Conservation (phyloP, 768 basidiomycete species). For the Mycena albidolilacea region DNA sequence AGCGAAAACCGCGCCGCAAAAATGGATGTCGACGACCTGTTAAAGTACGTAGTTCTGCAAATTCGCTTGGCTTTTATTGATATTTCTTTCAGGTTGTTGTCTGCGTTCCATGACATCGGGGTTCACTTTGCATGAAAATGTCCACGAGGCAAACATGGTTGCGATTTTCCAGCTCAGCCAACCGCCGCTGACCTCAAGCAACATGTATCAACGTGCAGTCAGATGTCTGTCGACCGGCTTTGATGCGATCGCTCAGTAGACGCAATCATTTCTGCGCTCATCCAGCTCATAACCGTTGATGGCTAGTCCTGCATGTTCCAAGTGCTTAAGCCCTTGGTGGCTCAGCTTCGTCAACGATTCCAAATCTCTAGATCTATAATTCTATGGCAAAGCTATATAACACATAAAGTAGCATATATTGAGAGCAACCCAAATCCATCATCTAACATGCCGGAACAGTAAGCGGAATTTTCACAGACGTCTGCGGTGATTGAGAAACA, state of each 20-base stretch:
- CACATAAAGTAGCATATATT: conserved; percentile 6
- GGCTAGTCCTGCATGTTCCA: too few relatives aligned
- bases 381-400: conserved; percentile 23
- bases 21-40: conserved; percentile 93
- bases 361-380: conserved; percentile 1
- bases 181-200: too few relatives aligned
- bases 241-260: too few relatives aligned
- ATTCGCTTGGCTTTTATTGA: conserved; percentile 18
- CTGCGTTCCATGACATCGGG: conserved; percentile 82
- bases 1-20: conserved; percentile 89
- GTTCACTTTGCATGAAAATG: conserved; percentile 73
- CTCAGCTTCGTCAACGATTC: too few relatives aligned
- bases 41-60: conserved; percentile 72
- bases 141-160: too few relatives aligned
- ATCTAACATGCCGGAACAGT: conserved; percentile 85
- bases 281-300: too few relatives aligned
- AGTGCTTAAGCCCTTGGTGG: too few relatives aligned
- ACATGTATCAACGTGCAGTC: too few relatives aligned
- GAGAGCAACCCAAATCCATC: background rate
- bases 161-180: too few relatives aligned
- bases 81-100: conserved; percentile 64
- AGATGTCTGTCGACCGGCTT: too few relatives aligned
- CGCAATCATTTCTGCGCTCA: too few relatives aligned
- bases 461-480: conserved; percentile 83
- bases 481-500: conserved; percentile 57